Evolutionary conservation across 352 stramenopile species (phyloP), one percentile per base, ranked within the genome.

Genomic region (Pythium folliculosum): DNA sequence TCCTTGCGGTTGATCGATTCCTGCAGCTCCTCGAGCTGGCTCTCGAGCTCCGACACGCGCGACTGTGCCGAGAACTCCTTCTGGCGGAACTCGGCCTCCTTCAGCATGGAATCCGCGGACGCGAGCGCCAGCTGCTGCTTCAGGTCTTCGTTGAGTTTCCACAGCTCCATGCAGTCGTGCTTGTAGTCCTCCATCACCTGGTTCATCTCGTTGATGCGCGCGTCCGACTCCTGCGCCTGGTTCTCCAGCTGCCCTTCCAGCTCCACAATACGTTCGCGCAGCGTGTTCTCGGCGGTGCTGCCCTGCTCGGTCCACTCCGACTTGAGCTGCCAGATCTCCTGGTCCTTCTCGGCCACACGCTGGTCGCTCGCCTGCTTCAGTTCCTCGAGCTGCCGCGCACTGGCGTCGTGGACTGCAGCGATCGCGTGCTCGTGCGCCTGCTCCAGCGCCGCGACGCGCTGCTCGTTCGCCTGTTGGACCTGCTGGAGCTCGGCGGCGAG

Each of bases 101-200:
- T 86, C 0, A 84, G 59, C 72, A 86, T 84, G 10, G 77, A 82
- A 12, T 86, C 76, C 40, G 80, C 77, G 6, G 85, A 82, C 21
- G 78, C 71, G 19, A 84, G 69, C 12, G 76, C 81, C 17, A 92
- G 69, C 35, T 94, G 85, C 65, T 91, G 82, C 70, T 92, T 92
- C 14, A 94, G 60, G 16, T 91, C 85, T 60, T 94, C 85, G 48
- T 92, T 94, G 38, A 78, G 65, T 43, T 90, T 84, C 85, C 85
- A 94, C 38, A 94, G 63, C 66, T 90, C 77, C 43, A 87, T 80
- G 22, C 85, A 94, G 60, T 94, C 85, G 54, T 92, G 78, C 56
- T 91, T 92, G 68, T 90, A 94, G 58, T 91, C 82, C 22, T 88
- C 82, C 44, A 89, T 70, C 25, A 86, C 78, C 49, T 87, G 80